A percentile compares a stretch with the other conserved stretches of the same genome.
Evolutionary conservation across 2,329 filamentous ascomycete genomes (phyloP).

Genomic region (Botryosphaeria dothidea): DNA sequence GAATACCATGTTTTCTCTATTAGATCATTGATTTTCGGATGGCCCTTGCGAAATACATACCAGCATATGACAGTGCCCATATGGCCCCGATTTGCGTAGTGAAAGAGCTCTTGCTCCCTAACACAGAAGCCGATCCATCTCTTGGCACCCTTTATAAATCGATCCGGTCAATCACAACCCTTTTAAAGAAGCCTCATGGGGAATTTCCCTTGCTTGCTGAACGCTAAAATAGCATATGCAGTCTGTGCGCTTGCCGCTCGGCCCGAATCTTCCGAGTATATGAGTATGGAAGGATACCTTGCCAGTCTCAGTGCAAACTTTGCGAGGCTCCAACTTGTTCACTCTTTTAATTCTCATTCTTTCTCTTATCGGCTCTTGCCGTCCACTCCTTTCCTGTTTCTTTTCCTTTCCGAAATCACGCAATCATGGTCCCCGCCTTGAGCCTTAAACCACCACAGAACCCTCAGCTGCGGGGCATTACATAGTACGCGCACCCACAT

Average conservation of each 20-base stretch:
- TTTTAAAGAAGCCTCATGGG: neutral
- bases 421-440: neutral
- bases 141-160: neutral
- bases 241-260: conserved; percentile 17
- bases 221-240: neutral
- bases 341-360: neutral
- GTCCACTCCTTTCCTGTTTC: neutral
- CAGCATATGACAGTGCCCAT: neutral
- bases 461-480: conserved; percentile 4
- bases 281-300: neutral
- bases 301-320: neutral
- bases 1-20: neutral
- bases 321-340: neutral
- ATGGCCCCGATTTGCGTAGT: neutral
- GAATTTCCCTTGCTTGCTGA: conserved; percentile 6
- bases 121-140: conserved; percentile 3
- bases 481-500: neutral
- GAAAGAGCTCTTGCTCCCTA: neutral
- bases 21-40: neutral
- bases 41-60: neutral
- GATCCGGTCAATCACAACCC: neutral
- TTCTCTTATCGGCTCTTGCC: conserved; percentile 2
- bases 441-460: neutral
- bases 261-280: conserved; percentile 11
- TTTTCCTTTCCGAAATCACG: neutral